These are phyloP conservation scores for Termitomyces sp. DNA, from an alignment of 1,284 basidiomycete genomes.

Conservation along the genomic window DNA sequence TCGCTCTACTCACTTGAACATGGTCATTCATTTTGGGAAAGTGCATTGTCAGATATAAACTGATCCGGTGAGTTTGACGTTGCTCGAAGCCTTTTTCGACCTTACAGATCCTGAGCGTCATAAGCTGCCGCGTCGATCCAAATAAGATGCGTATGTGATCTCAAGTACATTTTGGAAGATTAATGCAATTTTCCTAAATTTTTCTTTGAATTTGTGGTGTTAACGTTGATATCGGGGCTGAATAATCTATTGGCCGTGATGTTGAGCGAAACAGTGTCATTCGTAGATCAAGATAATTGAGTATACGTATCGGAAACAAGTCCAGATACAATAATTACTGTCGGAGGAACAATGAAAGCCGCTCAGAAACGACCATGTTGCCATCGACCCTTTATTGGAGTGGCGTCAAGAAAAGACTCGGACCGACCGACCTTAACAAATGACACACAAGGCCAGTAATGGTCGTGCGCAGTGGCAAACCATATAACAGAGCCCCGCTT, in stretches of 20 bases:
- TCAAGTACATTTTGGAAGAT: too few species aligned
- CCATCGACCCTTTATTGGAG: conserved; percentile 9
- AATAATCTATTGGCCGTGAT: not conserved
- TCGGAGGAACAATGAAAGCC: not conserved
- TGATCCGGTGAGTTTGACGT: too few species aligned
- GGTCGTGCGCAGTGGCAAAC: not conserved
- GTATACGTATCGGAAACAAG: not conserved
- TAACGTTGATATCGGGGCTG: not conserved
- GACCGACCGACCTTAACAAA: not conserved
- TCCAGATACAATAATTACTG: not conserved
- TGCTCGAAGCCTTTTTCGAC: too few species aligned
- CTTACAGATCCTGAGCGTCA: not conserved
- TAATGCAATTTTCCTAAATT: not conserved
- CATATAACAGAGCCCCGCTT: not conserved
- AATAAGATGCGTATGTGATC: too few species aligned
- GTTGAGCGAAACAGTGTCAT: not conserved
- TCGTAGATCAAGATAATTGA: not conserved
- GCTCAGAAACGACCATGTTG: not conserved
- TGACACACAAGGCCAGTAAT: not conserved
- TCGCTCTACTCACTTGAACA: too few species aligned
- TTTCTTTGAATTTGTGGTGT: not conserved
- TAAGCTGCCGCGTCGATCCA: not conserved
- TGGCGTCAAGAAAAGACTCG: conserved; percentile 4
- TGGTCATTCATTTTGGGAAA: too few species aligned
- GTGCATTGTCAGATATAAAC: too few species aligned